Evolutionary conservation across 257 asterid genomes (phyloP).

Genomic region (Buddleja alternifolia): DNA sequence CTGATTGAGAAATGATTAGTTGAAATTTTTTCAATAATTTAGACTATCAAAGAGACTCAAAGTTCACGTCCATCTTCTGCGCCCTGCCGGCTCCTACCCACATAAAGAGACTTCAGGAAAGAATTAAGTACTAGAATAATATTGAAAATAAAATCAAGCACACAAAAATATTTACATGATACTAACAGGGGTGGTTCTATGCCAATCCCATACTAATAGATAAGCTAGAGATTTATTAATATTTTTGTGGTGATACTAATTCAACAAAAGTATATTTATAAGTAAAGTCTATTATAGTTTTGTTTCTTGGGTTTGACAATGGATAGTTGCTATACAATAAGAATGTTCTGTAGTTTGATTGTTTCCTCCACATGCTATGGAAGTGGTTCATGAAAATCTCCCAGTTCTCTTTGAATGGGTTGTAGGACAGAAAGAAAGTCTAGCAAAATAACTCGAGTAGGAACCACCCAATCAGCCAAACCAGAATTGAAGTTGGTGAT

Average conservation of each 20-base stretch:
- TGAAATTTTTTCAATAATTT: neutral
- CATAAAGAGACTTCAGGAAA: too few species aligned
- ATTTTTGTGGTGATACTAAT: too few species aligned
- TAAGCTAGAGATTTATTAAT: too few species aligned
- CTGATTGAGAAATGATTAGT: neutral
- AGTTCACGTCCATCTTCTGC: neutral
- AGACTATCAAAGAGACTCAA: neutral
- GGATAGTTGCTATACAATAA: neutral
- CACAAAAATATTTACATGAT: too few species aligned
- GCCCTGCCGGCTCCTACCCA: neutral
- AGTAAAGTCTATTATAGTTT: too few species aligned
- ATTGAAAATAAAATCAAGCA: too few species aligned
- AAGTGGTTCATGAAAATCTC: neutral
- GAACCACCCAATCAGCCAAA: too few species aligned
- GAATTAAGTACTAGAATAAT: too few species aligned
- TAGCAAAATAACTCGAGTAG: neutral
- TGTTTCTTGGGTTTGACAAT: constrained; percentile 1
- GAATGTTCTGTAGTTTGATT: neutral
- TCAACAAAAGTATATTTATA: too few species aligned
- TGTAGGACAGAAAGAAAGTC: neutral
- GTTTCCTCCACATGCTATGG: neutral
- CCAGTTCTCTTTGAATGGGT: neutral
- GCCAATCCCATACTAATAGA: too few species aligned
- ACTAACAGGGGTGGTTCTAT: too few species aligned
- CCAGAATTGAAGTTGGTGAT: too few species aligned